phyloP scores from a whole-genome alignment of 305 asterid species.

The Lippia alba region DNA sequence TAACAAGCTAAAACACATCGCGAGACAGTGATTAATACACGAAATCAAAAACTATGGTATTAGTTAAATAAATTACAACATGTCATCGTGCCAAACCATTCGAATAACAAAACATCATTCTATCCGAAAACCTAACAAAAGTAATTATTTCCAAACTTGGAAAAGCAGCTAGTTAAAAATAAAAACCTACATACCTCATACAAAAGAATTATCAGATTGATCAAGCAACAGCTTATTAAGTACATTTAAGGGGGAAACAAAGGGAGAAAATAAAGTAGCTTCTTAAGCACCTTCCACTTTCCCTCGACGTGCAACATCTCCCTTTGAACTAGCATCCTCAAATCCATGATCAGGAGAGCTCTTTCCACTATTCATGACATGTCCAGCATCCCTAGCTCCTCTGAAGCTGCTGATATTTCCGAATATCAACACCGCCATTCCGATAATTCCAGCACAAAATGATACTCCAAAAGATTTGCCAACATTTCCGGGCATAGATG shows the following conservation, averaged over 20 bases:
- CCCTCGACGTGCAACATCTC: conserved; percentile 38
- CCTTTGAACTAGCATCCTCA: conserved; percentile 45
- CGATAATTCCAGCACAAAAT: conserved; percentile 60
- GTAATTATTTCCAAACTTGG: not conserved
- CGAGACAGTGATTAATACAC: not conserved
- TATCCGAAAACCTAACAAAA: too few relatives aligned
- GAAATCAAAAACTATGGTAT: not conserved
- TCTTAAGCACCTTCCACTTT: conserved; percentile 46
- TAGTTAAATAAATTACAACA: not conserved
- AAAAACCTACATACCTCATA: conserved; percentile 28
- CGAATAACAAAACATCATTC: too few relatives aligned
- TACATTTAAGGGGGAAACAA: conserved; percentile 9
- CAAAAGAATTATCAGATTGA: conserved; percentile 39
- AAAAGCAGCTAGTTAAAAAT: conserved; percentile 1
- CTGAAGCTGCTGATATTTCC: conserved; percentile 78
- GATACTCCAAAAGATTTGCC: conserved; percentile 70
- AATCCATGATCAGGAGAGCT: conserved; percentile 51
- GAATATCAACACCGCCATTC: conserved; percentile 66
- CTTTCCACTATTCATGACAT: conserved; percentile 54
- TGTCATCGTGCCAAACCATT: not conserved
- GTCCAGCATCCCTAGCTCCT: conserved; percentile 93
- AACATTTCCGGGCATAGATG: conserved; percentile 61
- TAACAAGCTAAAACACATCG: not conserved
- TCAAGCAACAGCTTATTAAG: conserved; percentile 37
- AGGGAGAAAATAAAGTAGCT: not conserved